phyloP scores from a whole-genome alignment of 2,329 filamentous ascomycete species.

The Epichloe gansuensis region DNA sequence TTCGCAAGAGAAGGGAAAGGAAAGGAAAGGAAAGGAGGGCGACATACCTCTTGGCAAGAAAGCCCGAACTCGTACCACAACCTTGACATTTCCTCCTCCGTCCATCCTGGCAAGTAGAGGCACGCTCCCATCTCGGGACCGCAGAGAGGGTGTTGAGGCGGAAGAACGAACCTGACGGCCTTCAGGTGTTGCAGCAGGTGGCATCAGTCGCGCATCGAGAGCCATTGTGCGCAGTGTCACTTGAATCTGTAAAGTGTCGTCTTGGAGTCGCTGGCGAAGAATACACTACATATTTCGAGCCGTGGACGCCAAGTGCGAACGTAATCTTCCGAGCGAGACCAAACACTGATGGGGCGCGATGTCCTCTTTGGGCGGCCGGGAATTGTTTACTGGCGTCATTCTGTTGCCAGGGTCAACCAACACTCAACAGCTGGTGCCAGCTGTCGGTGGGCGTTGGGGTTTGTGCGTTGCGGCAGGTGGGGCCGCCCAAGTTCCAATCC shows the following conservation, averaged over 20 bases:
- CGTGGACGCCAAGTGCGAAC: neutral
- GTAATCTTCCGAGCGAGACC: neutral
- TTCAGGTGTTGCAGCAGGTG: constrained; percentile 25
- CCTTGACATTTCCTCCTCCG: constrained; percentile 63
- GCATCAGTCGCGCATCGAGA: constrained; percentile 33
- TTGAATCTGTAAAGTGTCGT: constrained; percentile 26
- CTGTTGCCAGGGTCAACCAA: constrained; percentile 21
- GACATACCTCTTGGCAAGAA: constrained; percentile 61
- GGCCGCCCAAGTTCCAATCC: neutral
- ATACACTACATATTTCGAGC: constrained; percentile 23
- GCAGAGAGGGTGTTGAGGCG: constrained; percentile 66
- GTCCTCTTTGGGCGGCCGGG: constrained; percentile 1
- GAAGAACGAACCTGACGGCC: constrained; percentile 41
- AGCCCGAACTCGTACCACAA: constrained; percentile 68
- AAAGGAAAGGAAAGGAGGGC: neutral
- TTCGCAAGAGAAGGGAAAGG: neutral
- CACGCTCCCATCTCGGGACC: constrained; percentile 56
- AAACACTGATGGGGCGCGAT: neutral
- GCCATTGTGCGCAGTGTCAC: constrained; percentile 28
- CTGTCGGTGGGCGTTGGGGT: neutral
- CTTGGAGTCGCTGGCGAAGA: constrained; percentile 27
- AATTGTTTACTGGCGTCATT: constrained; percentile 23
- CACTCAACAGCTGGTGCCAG: constrained; percentile 5
- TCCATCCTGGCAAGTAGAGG: constrained; percentile 44
- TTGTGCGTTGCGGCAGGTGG: neutral